These are phyloP conservation scores for Pseudovirgaria hyperparasitica DNA, from an alignment of 2,329 filamentous ascomycete genomes.

Conservation along the genomic window DNA sequence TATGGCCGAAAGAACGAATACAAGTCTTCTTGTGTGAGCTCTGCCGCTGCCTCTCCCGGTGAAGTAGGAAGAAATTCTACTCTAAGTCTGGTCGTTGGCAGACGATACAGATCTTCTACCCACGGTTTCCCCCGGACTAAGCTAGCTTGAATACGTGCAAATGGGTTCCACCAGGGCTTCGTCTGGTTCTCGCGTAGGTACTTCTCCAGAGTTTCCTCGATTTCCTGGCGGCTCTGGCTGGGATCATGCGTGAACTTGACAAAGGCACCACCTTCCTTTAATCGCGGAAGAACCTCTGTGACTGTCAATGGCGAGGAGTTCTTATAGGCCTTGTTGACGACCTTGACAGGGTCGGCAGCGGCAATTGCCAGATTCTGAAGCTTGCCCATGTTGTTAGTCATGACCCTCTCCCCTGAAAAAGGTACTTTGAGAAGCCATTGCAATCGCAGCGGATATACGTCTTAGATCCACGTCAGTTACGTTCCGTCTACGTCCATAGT, in stretches of 20 bases:
- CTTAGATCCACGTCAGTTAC: constrained; percentile 28
- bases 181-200: constrained; percentile 58
- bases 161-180: constrained; percentile 83
- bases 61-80: constrained; percentile 72
- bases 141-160: constrained; percentile 58
- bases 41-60: constrained; percentile 58
- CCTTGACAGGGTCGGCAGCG: constrained; percentile 41
- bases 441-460: constrained; percentile 73
- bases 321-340: constrained; percentile 49
- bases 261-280: constrained; percentile 88
- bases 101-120: constrained; percentile 82
- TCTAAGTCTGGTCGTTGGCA: constrained; percentile 62
- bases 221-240: constrained; percentile 34
- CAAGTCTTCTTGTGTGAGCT: constrained; percentile 73
- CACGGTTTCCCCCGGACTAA: constrained; percentile 77
- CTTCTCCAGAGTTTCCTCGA: constrained; percentile 48
- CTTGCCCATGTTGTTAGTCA: constrained; percentile 37
- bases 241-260: constrained; percentile 62
- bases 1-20: constrained; percentile 83
- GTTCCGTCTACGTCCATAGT: neutral
- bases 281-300: constrained; percentile 67
- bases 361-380: constrained; percentile 39
- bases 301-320: constrained; percentile 52
- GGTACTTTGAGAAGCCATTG: constrained; percentile 47
- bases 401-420: constrained; percentile 29